A percentile compares a stretch with the other conserved stretches of the same genome.
phyloP scores from a whole-genome alignment of 192 early-diverging fungal species.

The Coemansia sp. region DNA sequence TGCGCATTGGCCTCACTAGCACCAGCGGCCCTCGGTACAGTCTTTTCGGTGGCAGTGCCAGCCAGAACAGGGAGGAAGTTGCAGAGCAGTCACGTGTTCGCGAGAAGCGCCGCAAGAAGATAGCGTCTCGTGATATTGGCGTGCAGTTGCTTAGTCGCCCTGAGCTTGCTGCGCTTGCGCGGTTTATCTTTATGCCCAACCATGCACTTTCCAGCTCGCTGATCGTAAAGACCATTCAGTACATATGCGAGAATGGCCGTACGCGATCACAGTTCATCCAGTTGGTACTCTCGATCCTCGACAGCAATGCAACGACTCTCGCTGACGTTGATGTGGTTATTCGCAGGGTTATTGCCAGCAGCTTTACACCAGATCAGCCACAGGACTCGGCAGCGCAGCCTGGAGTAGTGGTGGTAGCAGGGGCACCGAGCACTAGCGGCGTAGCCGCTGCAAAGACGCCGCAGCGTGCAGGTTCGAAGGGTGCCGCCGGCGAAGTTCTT shows the following conservation, averaged over 20 bases:
- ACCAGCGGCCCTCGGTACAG: background rate
- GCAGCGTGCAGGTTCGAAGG: background rate
- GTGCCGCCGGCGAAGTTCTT: background rate
- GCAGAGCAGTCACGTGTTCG: constrained; percentile 32
- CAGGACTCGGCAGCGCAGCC: background rate
- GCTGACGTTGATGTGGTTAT: constrained; percentile 39
- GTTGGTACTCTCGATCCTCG: constrained; percentile 82
- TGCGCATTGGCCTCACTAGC: constrained; percentile 24
- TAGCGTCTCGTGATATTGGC: constrained; percentile 45
- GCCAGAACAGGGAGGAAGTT: background rate
- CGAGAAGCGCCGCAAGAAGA: constrained; percentile 44
- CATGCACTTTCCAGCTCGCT: constrained; percentile 69
- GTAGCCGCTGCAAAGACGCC: background rate
- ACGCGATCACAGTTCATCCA: constrained; percentile 84
- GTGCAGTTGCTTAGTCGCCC: constrained; percentile 74
- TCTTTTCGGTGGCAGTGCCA: background rate
- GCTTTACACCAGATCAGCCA: constrained; percentile 12
- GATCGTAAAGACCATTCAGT: constrained; percentile 42
- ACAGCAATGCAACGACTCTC: constrained; percentile 61
- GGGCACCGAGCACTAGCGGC: background rate
- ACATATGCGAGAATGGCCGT: constrained; percentile 85
- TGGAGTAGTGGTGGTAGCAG: background rate
- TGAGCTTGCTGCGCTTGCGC: constrained; percentile 79
- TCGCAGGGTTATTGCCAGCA: constrained; percentile 25
- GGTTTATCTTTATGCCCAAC: constrained; percentile 88